phyloP scores from a whole-genome alignment of 139 green algal genomes.

The Pseudopediastrum boryanum region DNA sequence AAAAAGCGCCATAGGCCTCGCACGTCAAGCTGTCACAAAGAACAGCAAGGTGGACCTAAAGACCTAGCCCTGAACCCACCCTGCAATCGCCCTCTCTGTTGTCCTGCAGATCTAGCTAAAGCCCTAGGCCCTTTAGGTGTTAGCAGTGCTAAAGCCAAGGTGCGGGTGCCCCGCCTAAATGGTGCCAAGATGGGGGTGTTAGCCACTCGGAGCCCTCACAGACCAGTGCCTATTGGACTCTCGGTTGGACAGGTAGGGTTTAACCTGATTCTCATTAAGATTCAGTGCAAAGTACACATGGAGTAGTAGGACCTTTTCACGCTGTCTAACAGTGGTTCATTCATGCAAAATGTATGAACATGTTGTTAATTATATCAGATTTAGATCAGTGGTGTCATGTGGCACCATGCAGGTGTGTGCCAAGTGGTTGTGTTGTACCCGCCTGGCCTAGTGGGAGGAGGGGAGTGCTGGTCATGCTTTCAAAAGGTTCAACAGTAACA shows the following conservation, averaged over 20 bases:
- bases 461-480: too few species aligned
- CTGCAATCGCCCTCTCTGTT: not conserved
- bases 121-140: not conserved
- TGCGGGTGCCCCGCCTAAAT: slow-evolving; percentile 85
- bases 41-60: not conserved
- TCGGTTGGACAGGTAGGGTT: slow-evolving; percentile 65
- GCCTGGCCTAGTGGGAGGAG: too few species aligned
- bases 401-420: too few species aligned
- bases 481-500: too few species aligned
- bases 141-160: slow-evolving; percentile 68
- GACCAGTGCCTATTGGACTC: slow-evolving; percentile 82
- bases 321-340: too few species aligned
- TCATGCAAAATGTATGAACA: too few species aligned
- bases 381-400: too few species aligned
- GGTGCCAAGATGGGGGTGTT: slow-evolving; percentile 81
- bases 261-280: not conserved
- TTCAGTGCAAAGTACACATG: not conserved
- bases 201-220: slow-evolving; percentile 89
- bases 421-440: too few species aligned
- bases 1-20: not conserved
- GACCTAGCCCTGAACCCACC: too few species aligned
- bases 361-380: too few species aligned
- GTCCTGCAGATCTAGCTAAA: slow-evolving; percentile 20
- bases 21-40: not conserved
- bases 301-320: too few species aligned